phyloP scores from a whole-genome alignment of 495 filamentous ascomycete species.

The Trichoderma asperelloides region DNA sequence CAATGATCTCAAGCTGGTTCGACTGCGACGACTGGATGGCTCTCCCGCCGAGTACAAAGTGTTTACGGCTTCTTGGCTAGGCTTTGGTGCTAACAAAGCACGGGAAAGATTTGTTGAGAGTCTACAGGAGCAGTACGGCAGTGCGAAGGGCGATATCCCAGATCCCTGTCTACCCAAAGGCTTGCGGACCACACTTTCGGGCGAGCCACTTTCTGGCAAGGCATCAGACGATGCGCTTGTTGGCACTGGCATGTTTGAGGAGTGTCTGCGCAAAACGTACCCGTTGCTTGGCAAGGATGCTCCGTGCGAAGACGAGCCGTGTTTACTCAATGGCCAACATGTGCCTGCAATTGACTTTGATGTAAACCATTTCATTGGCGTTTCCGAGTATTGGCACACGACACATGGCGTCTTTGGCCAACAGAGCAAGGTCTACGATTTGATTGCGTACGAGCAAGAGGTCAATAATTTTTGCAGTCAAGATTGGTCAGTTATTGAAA shows the following conservation, averaged over 20 bases:
- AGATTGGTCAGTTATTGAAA: conserved; percentile 69
- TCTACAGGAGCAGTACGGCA: conserved; percentile 51
- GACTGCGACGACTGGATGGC: conserved; percentile 75
- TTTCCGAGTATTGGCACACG: conserved; percentile 98
- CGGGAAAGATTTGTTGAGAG: conserved; percentile 68
- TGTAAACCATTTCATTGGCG: conserved; percentile 95
- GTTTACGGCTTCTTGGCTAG: conserved; percentile 94
- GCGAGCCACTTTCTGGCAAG: conserved; percentile 32
- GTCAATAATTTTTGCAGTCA: conserved; percentile 80
- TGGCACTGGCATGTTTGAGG: conserved; percentile 78
- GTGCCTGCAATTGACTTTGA: conserved; percentile 95
- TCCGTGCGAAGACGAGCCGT: conserved; percentile 74
- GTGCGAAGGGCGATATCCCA: conserved; percentile 56
- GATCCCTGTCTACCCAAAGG: conserved; percentile 88
- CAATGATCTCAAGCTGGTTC: conserved; percentile 77
- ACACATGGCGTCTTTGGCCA: conserved; percentile 90
- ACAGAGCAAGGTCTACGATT: conserved; percentile 82
- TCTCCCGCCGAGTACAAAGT: conserved; percentile 68
- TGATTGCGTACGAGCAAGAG: conserved; percentile 76
- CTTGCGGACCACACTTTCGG: conserved; percentile 57
- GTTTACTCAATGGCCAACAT: conserved; percentile 79
- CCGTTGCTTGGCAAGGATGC: conserved; percentile 86
- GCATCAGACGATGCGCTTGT: conserved; percentile 41
- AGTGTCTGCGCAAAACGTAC: conserved; percentile 73
- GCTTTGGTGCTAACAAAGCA: conserved; percentile 90